Evolutionary conservation across 371 early-diverging fungal genomes (phyloP), one percentile per base, ranked within the genome.

Genomic region (Lichtheimia ramosa): DNA sequence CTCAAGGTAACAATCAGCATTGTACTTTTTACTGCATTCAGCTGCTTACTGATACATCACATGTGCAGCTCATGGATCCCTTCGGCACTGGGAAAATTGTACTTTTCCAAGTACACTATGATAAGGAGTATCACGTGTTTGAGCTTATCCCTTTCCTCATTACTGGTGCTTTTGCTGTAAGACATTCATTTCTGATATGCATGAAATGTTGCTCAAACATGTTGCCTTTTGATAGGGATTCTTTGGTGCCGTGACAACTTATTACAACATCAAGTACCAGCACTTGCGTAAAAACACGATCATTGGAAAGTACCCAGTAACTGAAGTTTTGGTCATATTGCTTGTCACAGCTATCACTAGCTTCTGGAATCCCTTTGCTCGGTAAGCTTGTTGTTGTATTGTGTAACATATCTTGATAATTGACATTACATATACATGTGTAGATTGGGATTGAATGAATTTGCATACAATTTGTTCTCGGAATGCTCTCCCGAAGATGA

Each of bases 81-180:
- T 94, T 95, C 65, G 83, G 95, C 21, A 90, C 92, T 3, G 95
- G 95, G 24, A 93, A 94, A 67, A 81, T 94, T 39, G 96, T 96
- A 6, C 73, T 92, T 76, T 96, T 95, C 75, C 94, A 96, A 75
- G 96, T 93, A 5, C 74, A 83, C 1, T 94, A 95, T 68, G 86
- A 89, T 54, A 82, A 89, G 57, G 90, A 89, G 40, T 97, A 95
- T 87, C 91, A 91, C 56, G 71, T 87, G 42, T 95, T 96, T 68
- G 98, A 97, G 73, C 51, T 94, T 21, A 54, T 91, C n/a, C 87
- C 88, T 39, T 94, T 94, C 66, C 68, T 89, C 8, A 24, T 95
- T 2, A 69, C 94, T 15, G 98, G 96, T 7, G 73, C 90, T 5
- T 84, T 93, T 65, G 95, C 96, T 25, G 92, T 91, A 77, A 51